Evolutionary conservation across 2,329 filamentous ascomycete genomes (phyloP).

Genomic region (Aspergillus phoenicis): DNA sequence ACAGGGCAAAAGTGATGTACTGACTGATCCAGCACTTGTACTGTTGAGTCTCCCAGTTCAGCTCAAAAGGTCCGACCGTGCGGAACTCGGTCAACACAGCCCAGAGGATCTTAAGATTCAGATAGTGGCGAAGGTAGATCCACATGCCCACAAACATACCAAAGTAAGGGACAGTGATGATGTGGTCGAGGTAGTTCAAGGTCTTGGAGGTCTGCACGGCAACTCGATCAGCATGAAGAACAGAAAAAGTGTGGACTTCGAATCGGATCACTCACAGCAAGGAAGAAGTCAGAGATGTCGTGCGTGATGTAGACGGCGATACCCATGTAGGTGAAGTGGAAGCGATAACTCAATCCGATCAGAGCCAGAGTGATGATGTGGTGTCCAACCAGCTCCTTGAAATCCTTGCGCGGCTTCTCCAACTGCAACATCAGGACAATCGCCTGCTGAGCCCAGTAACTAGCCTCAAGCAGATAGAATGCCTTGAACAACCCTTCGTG

Average conservation of each 20-base stretch:
- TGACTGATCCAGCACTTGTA: constrained; percentile 54
- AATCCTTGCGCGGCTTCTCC: constrained; percentile 94
- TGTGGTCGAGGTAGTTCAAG: constrained; percentile 84
- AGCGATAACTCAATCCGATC: constrained; percentile 85
- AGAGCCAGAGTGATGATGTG: constrained; percentile 86
- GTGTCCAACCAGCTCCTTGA: constrained; percentile 87
- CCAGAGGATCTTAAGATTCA: constrained; percentile 53
- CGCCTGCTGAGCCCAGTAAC: constrained; percentile 94
- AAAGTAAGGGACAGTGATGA: constrained; percentile 81
- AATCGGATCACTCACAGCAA: constrained; percentile 64
- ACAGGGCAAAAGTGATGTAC: constrained; percentile 48
- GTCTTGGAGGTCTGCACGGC: constrained; percentile 75
- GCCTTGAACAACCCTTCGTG: constrained; percentile 86
- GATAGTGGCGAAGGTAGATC: constrained; percentile 85
- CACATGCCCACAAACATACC: constrained; percentile 77
- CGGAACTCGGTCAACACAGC: constrained; percentile 51
- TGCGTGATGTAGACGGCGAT: constrained; percentile 92
- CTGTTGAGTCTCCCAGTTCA: constrained; percentile 53
- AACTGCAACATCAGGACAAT: constrained; percentile 83
- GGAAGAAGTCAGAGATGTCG: constrained; percentile 93
- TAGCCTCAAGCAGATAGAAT: constrained; percentile 92
- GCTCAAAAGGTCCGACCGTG: constrained; percentile 50
- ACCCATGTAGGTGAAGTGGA: constrained; percentile 96
- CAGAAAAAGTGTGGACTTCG: not conserved
- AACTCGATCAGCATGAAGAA: not conserved